Base-by-base conservation (phyloP, 2,329 filamentous ascomycete genomes). In the Pseudopyricularia cyperi region DNA sequence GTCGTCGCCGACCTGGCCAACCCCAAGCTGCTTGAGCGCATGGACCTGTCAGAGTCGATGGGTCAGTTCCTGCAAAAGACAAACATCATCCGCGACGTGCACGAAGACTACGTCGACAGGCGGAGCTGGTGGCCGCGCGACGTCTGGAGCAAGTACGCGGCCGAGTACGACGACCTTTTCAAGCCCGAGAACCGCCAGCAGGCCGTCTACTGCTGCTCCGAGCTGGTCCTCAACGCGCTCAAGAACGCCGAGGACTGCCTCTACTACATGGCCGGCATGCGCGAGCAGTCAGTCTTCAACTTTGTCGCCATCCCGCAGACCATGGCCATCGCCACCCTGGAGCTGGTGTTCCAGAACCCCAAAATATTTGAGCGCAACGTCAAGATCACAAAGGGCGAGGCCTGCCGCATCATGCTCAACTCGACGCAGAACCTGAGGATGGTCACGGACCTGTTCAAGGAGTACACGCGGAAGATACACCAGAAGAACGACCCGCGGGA, bases 281-380 rank as follows among this genome's bases (percentile, higher is more conserved):
- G 85, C 58, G 93, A 98, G 64, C 93, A 98, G 72, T 95, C 89
- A 64, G 89, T 95, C 26, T 98, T 98, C 80, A 98, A 98, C 76
- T 98, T 98, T 67, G 89, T 89, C 48, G 91, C 91, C 53, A 98
- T 98, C 57, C 93, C 93, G 2, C 93, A 98, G 68, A 76, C 83
- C 57, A 98, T 98, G 93, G 93, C 91, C 51, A 96, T 98, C 65
- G 91, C 93, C 8, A 97, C 91, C 0, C 72, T 97, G 42, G 90
- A 96, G 60, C 73, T 89, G 17, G 86, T 91, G 60, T 98, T 97
- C 80, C 85, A 87, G 62, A 98, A 98, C 68, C 86, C 87, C 22
- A 76, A 75, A 55, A 82, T 98, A 53, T 94, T 95, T 65, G 70
- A 91, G 64, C 82, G 78, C 57, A 93, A 96, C 63, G 74, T 98